phyloP scores from a whole-genome alignment of 441 rosid genomes.

The Populus hybrid region DNA sequence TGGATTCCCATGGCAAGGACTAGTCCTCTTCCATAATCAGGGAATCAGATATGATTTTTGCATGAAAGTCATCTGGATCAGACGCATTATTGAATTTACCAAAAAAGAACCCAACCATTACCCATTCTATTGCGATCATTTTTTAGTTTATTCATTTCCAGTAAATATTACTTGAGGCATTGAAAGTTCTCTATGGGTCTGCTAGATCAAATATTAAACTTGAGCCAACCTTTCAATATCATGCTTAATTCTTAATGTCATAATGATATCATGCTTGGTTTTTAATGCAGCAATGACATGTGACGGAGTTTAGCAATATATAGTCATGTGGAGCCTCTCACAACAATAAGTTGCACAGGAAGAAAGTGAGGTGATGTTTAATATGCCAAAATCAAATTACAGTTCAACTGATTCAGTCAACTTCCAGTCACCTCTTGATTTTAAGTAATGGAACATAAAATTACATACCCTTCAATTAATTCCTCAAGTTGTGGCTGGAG shows the following conservation, averaged over 20 bases:
- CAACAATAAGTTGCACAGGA: background rate
- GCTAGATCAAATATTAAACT: background rate
- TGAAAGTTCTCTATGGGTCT: background rate
- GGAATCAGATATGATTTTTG: background rate
- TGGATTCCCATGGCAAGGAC: background rate
- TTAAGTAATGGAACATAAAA: slow-evolving; percentile 4
- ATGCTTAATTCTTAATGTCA: background rate
- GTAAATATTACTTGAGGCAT: background rate
- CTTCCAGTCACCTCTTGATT: background rate
- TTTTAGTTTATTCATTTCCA: background rate
- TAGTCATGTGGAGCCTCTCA: background rate
- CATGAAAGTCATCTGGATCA: background rate
- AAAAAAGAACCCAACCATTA: background rate
- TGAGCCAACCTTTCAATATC: background rate
- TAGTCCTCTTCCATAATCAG: background rate
- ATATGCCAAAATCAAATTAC: background rate
- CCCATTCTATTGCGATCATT: background rate
- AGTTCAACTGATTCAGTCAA: background rate
- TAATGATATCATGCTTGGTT: background rate
- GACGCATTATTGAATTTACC: background rate
- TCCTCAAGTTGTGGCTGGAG: slow-evolving; percentile 98
- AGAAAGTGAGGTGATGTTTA: background rate
- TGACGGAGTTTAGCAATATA: background rate
- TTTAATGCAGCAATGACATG: background rate
- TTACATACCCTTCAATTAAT: slow-evolving; percentile 77